phyloP scores from a whole-genome alignment of 257 asterid species.

The Scutellaria galericulata region DNA sequence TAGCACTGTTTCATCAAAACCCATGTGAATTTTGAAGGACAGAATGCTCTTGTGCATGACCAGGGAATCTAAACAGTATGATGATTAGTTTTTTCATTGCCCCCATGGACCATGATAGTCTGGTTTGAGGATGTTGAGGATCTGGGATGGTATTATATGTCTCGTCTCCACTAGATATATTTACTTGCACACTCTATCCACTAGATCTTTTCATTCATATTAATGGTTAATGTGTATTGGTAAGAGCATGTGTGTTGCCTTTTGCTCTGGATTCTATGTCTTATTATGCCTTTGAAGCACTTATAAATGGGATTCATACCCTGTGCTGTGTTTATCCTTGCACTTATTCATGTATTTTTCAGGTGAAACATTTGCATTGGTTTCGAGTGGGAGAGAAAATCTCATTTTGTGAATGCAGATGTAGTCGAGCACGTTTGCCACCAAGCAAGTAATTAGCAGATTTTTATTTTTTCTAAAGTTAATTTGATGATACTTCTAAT shows the following conservation, averaged over 20 bases:
- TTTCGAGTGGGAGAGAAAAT: constrained; percentile 75
- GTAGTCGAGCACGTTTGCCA: constrained; percentile 86
- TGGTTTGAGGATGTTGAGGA: constrained; percentile 18
- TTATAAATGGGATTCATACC: constrained; percentile 19
- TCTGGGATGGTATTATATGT: background rate
- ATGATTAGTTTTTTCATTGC: background rate
- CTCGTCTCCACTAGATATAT: background rate
- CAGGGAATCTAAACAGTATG: constrained; percentile 15
- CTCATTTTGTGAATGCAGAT: constrained; percentile 94
- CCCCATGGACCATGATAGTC: background rate
- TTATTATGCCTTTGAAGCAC: constrained; percentile 19
- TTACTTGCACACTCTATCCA: constrained; percentile 12
- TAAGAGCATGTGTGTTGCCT: background rate
- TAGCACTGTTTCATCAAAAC: constrained; percentile 6
- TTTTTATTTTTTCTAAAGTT: constrained; percentile 10
- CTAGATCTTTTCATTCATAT: constrained; percentile 1
- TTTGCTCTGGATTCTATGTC: constrained; percentile 29
- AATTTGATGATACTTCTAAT: constrained; percentile 29
- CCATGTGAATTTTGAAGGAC: constrained; percentile 19
- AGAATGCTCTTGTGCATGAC: constrained; percentile 11
- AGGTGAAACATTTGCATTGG: constrained; percentile 99
- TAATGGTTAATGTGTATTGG: constrained; percentile 16
- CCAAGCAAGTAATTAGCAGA: constrained; percentile 79
- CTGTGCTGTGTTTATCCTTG: constrained; percentile 17
- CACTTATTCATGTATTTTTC: constrained; percentile 35